Evolutionary conservation across 306 rosid species (phyloP), one percentile per base, ranked within the genome.

Genomic region (Quercus parvula): DNA sequence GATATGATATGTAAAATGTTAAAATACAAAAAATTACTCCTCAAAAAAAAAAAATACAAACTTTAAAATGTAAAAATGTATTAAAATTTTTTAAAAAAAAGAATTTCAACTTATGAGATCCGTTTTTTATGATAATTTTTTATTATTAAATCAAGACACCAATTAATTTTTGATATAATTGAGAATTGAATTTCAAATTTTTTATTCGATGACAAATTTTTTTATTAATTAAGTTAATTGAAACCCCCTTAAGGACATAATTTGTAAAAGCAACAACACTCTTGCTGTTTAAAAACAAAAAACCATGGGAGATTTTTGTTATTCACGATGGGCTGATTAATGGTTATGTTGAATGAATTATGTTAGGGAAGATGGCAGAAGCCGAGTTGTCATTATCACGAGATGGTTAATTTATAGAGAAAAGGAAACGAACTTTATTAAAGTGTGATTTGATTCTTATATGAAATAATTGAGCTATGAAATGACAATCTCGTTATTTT

Each of bases 371-470:
- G 62, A 79, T 19, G 44, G 49, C 28, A 18, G 61, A 6, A 41
- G 70, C 69, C 17, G 22, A n/a, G 59, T 12, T 49, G 17, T 41
- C 54, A 49, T 49, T 49, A 49, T 49, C 54, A 49, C 17, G 14
- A 59, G 66, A 11, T 35, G 44, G 6, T 6, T 3, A 2, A 54
- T 4, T 13, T 19, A 64, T 8, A 56, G 54, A 63, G 20, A 5
- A 24, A 56, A 58, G 68, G 20, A 6, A 13, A 52, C 15, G 28
- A 27, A 79, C 52, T 67, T 75, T 67, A 19, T 77, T 73, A 57
- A 63, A 14, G 79, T 66, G 74, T 77, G 84, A 73, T 72, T 72
- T 67, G 84, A 80, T 80, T 66, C 82, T 75, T 68, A 33, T 41
- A 68, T 41, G 73, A 77, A 80, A 80, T 77, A 57, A 80, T 80